Percentiles rank a stretch among this genome's conserved stretches.
These are phyloP conservation scores for Austroboletus festivus DNA, from an alignment of 768 basidiomycete species.

Conservation along the genomic window DNA sequence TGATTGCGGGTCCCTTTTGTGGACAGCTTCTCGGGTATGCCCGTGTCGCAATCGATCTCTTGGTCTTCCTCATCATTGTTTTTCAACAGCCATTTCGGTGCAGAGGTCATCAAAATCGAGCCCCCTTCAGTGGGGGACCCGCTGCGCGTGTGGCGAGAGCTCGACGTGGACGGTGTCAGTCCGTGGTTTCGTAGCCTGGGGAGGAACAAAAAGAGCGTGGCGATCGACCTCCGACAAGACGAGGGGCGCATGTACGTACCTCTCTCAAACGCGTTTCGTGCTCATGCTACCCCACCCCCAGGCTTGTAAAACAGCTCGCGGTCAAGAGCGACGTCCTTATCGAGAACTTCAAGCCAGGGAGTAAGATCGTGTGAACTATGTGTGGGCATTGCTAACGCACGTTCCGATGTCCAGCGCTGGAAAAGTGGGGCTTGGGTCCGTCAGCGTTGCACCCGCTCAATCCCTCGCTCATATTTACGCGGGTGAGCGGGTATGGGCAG, in stretches of 20 bases:
- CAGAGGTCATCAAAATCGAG: slow-evolving; percentile 72
- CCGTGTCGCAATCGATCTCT: background rate
- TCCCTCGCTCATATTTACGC: slow-evolving; percentile 86
- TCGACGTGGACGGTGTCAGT: slow-evolving; percentile 67
- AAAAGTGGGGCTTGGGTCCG: slow-evolving; percentile 67
- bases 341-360: slow-evolving; percentile 76
- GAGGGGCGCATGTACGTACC: slow-evolving; percentile 48
- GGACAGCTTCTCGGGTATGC: slow-evolving; percentile 66
- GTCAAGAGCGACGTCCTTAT: slow-evolving; percentile 62
- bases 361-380: slow-evolving; percentile 33
- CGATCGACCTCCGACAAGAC: slow-evolving; percentile 58
- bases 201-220: slow-evolving; percentile 72
- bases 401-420: slow-evolving; percentile 46
- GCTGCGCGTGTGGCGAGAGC: slow-evolving; percentile 66
- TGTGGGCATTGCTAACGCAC: background rate
- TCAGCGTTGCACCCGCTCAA: slow-evolving; percentile 64
- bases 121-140: slow-evolving; percentile 63
- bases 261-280: background rate
- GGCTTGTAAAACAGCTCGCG: slow-evolving; percentile 60
- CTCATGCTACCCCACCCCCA: slow-evolving; percentile 21
- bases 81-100: slow-evolving; percentile 59
- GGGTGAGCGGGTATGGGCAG: slow-evolving; percentile 75
- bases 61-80: background rate
- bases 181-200: slow-evolving; percentile 74
- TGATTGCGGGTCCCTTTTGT: slow-evolving; percentile 71